These are phyloP conservation scores for Groenewaldozyma auringiensis DNA, from an alignment of 1,139 yeast species.

Conservation along the genomic window DNA sequence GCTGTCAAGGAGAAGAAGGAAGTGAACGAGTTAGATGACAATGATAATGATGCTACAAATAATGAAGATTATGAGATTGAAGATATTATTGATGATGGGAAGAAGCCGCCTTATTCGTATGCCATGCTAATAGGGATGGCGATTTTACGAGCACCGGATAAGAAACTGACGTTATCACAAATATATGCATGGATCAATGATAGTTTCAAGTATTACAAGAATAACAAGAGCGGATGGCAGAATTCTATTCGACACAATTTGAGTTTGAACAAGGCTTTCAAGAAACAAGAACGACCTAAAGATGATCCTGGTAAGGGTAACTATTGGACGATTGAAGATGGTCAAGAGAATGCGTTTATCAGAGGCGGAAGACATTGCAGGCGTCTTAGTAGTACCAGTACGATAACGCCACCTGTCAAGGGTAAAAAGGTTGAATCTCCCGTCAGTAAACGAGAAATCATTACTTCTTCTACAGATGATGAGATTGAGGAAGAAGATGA, in stretches of 20 bases:
- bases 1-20: not conserved
- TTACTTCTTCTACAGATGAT: constrained; percentile 4
- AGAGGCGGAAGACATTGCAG: constrained; percentile 32
- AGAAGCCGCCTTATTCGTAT: constrained; percentile 89
- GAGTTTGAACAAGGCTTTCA: constrained; percentile 77
- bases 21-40: not conserved
- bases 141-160: constrained; percentile 71
- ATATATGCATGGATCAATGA: constrained; percentile 90
- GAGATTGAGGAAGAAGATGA: constrained; percentile 10
- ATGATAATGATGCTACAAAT: not conserved
- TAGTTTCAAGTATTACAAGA: constrained; percentile 75
- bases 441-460: not conserved
- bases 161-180: constrained; percentile 78
- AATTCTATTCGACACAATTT: constrained; percentile 82
- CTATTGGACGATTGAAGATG: constrained; percentile 86
- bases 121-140: constrained; percentile 95
- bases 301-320: constrained; percentile 87
- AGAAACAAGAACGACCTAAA: constrained; percentile 84
- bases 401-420: not conserved
- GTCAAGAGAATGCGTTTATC: constrained; percentile 74
- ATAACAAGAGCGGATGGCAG: constrained; percentile 91
- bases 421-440: not conserved
- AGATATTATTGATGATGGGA: constrained; percentile 39
- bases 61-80: not conserved
- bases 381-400: not conserved